Evolutionary conservation across 441 rosid species (phyloP), one percentile per base, ranked within the genome.

Genomic region (Pelargonium fulgidum): DNA sequence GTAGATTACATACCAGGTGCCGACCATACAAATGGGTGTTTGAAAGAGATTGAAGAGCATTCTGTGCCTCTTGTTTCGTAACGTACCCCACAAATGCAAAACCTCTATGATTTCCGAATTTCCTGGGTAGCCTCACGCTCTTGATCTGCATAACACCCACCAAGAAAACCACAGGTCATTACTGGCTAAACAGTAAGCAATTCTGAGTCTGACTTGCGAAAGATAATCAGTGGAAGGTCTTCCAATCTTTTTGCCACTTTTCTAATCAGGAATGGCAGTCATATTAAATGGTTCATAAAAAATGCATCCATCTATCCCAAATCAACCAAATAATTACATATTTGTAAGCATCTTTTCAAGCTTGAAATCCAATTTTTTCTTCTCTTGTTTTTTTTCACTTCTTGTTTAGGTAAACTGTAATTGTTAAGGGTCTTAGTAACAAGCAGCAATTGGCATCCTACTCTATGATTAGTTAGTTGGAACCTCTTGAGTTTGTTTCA

Each of bases 11-110:
- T 83, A 93, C 99, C 92, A 89, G 75, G 80, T 88, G 97, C 65
- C 99, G 92, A 62, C 96, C 99, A 16, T 91, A 93, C 12, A 91
- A 78, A 82, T 93, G 99, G 68, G 96, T 91, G 81, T 75, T 86
- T 36, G 92, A 76, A 68, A 91, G 91, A 36, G 92, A 81, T 56
- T 87, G 72, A 64, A 83, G 76, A 19, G 99, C 99, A 73, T 87
- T 93, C 67, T 78, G 84, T 2, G 97, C 91, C 78, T 93, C 99
- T 82, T 89, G 96, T 81, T 93, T 93, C 12, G 96, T 88, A 63
- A 93, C 79, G 47, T 74, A 91, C 81, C 91, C 97, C 66, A 93
- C 88, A 54, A 91, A 91, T 1, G 88, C 97, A 80, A 78, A 93
- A 24, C 99, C 99, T 70, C 95, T 82, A 67, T 79, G 81, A 76